phyloP scores from a whole-genome alignment of 305 asterid species.

The Ilex paraguariensis region DNA sequence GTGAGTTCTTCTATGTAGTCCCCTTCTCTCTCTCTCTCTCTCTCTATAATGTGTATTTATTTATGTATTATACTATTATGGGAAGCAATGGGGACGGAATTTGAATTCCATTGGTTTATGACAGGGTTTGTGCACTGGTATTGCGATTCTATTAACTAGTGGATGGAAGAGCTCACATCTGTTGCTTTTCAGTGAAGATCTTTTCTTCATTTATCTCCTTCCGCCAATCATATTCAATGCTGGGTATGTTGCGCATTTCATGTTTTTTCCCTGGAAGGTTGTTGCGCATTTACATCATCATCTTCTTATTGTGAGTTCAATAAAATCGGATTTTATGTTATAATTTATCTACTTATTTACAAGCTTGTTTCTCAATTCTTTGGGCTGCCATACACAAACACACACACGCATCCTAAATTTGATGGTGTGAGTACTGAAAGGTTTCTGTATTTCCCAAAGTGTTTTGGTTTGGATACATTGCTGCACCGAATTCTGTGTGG shows the following conservation, averaged over 20 bases:
- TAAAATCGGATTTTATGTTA: no score
- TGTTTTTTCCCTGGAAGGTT: no score
- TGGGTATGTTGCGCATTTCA: constrained; percentile 17
- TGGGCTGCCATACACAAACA: not conserved
- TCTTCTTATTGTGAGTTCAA: not conserved
- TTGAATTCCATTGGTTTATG: not conserved
- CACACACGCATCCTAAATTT: not conserved
- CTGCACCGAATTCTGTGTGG: no score
- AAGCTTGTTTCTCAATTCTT: no score
- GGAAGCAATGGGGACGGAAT: not conserved
- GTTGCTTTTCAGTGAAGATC: constrained; percentile 28
- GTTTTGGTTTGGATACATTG: no score
- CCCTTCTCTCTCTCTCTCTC: no score
- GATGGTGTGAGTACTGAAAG: not conserved
- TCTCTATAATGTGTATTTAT: not conserved
- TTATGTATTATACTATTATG: not conserved
- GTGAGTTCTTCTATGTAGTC: constrained; percentile 9
- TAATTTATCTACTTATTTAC: no score
- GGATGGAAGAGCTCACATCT: constrained; percentile 27
- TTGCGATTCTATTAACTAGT: constrained; percentile 25
- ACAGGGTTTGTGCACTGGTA: constrained; percentile 28
- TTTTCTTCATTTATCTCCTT: constrained; percentile 34
- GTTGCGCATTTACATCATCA: not conserved
- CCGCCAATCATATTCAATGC: constrained; percentile 36
- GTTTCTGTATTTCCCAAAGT: not conserved